These are phyloP conservation scores for Cladobotryum mycophilum DNA, from an alignment of 2,329 filamentous ascomycete genomes.

Conservation along the genomic window DNA sequence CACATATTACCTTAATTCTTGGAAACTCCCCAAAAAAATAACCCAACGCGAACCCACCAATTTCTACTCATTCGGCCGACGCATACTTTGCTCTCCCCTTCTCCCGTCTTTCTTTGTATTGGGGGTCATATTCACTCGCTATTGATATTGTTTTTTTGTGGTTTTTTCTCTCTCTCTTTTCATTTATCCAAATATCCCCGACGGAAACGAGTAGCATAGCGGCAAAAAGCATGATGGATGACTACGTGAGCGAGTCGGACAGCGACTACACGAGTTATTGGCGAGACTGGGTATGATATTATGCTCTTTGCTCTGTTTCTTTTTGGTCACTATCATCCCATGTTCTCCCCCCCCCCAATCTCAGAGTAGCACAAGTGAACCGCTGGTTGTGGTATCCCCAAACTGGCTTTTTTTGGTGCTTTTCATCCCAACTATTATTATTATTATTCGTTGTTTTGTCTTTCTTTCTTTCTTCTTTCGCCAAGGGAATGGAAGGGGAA, in stretches of 20 bases:
- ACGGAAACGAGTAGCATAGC: neutral
- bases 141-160: conserved; percentile 10
- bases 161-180: conserved; percentile 11
- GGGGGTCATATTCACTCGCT: conserved; percentile 24
- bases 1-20: too few species aligned
- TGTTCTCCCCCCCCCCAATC: neutral
- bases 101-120: neutral
- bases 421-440: neutral
- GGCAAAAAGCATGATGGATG: conserved; percentile 63
- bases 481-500: neutral
- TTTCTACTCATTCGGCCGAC: conserved; percentile 3
- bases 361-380: neutral
- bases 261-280: conserved; percentile 99
- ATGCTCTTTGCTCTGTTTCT: neutral
- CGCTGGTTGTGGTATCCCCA: too few species aligned
- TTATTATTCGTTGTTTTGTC: neutral
- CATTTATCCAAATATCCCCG: neutral
- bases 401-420: neutral
- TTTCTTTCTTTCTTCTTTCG: neutral
- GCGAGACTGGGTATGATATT: conserved; percentile 86
- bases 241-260: conserved; percentile 95
- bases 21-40: too few species aligned
- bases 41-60: neutral
- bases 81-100: too few species aligned
- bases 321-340: neutral